Evolutionary conservation across 352 stramenopile species (phyloP).

Genomic region (Globisporangium barbulae): DNA sequence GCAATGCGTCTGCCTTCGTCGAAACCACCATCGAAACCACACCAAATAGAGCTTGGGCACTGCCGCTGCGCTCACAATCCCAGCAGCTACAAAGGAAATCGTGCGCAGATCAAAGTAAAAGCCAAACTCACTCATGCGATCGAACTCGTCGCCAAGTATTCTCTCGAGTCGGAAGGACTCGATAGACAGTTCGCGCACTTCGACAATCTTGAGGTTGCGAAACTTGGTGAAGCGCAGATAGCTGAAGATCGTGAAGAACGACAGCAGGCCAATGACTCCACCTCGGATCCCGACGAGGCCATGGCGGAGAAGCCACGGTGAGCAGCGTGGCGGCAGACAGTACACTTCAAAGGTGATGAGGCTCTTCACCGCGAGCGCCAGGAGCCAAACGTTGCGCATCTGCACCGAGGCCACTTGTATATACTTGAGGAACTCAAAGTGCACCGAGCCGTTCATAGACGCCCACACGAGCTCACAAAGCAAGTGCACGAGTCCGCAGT

Average conservation of each 20-base stretch:
- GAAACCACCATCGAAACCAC: not conserved
- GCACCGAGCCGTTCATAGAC: slow-evolving; percentile 13
- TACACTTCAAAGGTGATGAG: not conserved
- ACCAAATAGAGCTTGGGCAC: not conserved
- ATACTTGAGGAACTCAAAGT: slow-evolving; percentile 20
- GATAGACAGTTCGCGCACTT: not conserved
- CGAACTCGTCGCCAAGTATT: not conserved
- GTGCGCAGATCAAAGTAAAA: slow-evolving; percentile 2
- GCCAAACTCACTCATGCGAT: slow-evolving; percentile 10
- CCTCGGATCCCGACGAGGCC: slow-evolving; percentile 5
- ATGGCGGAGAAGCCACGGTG: not conserved
- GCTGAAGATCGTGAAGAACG: slow-evolving; percentile 6
- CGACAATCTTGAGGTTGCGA: not conserved
- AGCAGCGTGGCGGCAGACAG: not conserved
- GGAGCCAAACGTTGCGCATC: slow-evolving; percentile 19
- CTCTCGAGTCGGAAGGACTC: not conserved
- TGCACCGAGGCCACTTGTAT: slow-evolving; percentile 14
- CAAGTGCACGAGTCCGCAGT: slow-evolving; percentile 14
- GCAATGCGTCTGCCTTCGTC: not conserved
- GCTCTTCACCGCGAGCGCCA: slow-evolving; percentile 13
- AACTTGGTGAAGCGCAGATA: slow-evolving; percentile 1
- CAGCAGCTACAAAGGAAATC: not conserved
- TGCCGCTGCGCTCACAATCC: not conserved
- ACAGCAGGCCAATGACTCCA: not conserved
- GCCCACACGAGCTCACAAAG: slow-evolving; percentile 17